Evolutionary conservation across 2,329 filamentous ascomycete species (phyloP).

Genomic region (Aspergillus sp.): DNA sequence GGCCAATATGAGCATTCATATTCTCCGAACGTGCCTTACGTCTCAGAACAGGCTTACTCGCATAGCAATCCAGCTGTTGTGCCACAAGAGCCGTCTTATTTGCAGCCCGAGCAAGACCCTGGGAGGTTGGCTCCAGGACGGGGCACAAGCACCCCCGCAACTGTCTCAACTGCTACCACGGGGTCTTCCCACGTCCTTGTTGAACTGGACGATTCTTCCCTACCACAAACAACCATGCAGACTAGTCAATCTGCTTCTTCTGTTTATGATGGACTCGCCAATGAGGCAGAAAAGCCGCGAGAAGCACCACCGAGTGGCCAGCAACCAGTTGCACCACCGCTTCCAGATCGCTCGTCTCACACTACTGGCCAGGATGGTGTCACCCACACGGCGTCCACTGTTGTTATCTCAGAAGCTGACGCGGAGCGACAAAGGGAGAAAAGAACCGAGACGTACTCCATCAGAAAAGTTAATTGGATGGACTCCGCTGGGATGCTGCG

Average conservation of each 20-base stretch:
- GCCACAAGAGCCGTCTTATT: slow-evolving; percentile 4
- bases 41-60: slow-evolving; percentile 1
- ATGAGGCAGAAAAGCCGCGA: not conserved
- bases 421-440: slow-evolving; percentile 41
- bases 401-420: slow-evolving; percentile 27
- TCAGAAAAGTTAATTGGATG: slow-evolving; percentile 86
- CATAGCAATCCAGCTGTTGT: not conserved
- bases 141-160: slow-evolving; percentile 18
- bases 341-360: slow-evolving; percentile 7
- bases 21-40: slow-evolving; percentile 1
- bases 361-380: not conserved
- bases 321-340: slow-evolving; percentile 6
- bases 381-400: slow-evolving; percentile 5
- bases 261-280: slow-evolving; percentile 5
- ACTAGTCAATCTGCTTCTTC: slow-evolving; percentile 12
- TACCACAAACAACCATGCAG: slow-evolving; percentile 6
- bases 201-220: slow-evolving; percentile 22
- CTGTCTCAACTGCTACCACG: slow-evolving; percentile 23
- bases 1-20: slow-evolving; percentile 12
- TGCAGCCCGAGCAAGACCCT: slow-evolving; percentile 7
- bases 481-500: slow-evolving; percentile 66
- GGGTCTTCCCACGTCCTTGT: slow-evolving; percentile 32
- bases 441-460: slow-evolving; percentile 77
- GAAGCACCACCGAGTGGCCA: not conserved
- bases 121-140: slow-evolving; percentile 16